A percentile compares a stretch with the other conserved stretches of the same genome.
phyloP scores from a whole-genome alignment of 2,329 filamentous ascomycete genomes.

The Samsoniella hepiali region DNA sequence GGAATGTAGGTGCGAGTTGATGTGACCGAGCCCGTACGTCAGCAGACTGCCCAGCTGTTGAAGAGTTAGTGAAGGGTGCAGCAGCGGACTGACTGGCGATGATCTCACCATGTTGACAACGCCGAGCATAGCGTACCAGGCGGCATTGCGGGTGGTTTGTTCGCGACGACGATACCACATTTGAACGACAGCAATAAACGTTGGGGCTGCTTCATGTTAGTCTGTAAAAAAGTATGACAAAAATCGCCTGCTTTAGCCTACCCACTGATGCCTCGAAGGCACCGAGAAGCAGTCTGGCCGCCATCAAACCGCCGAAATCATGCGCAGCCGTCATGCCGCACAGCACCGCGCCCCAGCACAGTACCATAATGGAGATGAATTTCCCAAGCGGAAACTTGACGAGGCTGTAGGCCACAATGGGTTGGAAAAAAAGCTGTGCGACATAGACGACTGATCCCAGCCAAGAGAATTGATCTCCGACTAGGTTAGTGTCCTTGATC shows the following conservation, averaged over 20 bases:
- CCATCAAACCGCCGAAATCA: constrained; percentile 44
- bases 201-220: constrained; percentile 25
- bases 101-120: constrained; percentile 30
- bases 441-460: constrained; percentile 43
- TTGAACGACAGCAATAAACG: constrained; percentile 32
- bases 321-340: constrained; percentile 50
- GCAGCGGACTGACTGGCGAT: background rate
- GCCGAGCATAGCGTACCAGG: constrained; percentile 33
- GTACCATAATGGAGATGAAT: constrained; percentile 47
- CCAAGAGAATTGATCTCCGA: constrained; percentile 60
- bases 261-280: constrained; percentile 45
- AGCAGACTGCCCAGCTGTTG: constrained; percentile 29
- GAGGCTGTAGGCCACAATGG: constrained; percentile 51
- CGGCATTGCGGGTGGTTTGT: constrained; percentile 31
- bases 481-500: constrained; percentile 47
- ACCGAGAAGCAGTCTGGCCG: constrained; percentile 44
- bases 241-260: constrained; percentile 11
- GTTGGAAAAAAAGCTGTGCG: constrained; percentile 42
- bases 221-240: background rate
- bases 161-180: constrained; percentile 37
- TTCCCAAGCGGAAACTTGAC: constrained; percentile 55
- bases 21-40: constrained; percentile 32
- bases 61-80: background rate
- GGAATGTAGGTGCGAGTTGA: constrained; percentile 27
- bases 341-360: constrained; percentile 52